A percentile compares a stretch with the other conserved stretches of the same genome.
These are phyloP conservation scores for Geotrichum europaeum DNA, from an alignment of 1,139 yeast genomes.

Conservation along the genomic window DNA sequence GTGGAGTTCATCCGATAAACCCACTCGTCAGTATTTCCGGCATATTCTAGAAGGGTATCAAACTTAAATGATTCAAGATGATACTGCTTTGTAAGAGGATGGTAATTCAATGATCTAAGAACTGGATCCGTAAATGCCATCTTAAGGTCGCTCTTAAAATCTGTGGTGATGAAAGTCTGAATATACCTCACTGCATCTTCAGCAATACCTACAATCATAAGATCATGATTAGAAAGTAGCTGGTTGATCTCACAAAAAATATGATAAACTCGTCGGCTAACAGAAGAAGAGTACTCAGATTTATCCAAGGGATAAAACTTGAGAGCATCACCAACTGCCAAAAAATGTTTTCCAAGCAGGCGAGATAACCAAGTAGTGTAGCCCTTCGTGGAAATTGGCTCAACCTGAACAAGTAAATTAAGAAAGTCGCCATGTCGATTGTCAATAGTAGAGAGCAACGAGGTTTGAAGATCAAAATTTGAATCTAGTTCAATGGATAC, in stretches of 20 bases:
- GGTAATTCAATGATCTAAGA: background rate
- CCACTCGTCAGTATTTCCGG: constrained; percentile 4
- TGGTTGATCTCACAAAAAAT: background rate
- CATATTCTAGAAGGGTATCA: background rate
- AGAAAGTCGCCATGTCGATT: background rate
- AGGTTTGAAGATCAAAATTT: constrained; percentile 3
- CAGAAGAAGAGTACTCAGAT: background rate
- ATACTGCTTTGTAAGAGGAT: background rate
- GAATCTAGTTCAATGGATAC: constrained; percentile 9
- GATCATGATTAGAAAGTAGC: background rate
- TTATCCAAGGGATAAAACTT: background rate
- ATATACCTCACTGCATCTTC: constrained; percentile 7
- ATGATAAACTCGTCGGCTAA: background rate
- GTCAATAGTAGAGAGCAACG: background rate
- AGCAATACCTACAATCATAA: constrained; percentile 5
- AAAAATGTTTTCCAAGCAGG: constrained; percentile 8
- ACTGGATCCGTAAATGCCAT: background rate
- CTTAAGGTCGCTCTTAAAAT: background rate
- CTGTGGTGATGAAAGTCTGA: background rate
- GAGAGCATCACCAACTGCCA: background rate
- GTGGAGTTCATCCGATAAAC: constrained; percentile 10
- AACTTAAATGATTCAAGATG: background rate
- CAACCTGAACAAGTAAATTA: background rate
- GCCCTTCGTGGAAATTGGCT: constrained; percentile 8
- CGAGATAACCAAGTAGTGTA: constrained; percentile 12